Percentiles rank a stretch among this genome's conserved stretches.
These are phyloP conservation scores for Colletotrichum cordylinicola DNA, from an alignment of 2,329 filamentous ascomycete species.

Conservation along the genomic window DNA sequence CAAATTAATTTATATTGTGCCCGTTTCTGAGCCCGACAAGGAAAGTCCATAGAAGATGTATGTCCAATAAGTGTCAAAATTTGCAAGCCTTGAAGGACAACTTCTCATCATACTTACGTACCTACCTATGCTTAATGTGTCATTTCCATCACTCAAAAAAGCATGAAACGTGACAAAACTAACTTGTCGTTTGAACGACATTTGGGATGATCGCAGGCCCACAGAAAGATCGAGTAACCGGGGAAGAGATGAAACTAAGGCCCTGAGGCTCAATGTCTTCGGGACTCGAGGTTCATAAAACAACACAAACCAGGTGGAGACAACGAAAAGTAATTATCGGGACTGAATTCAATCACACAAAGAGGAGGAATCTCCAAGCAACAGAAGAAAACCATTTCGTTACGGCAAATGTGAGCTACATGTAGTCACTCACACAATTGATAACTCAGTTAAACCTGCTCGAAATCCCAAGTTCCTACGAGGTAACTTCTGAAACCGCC, in stretches of 20 bases:
- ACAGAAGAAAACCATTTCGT: neutral
- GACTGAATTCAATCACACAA: too few relatives aligned
- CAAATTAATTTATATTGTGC: neutral
- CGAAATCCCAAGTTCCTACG: neutral
- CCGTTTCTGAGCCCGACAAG: accelerated
- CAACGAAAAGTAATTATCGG: too few relatives aligned
- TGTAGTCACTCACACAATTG: accelerated
- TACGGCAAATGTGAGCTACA: accelerated
- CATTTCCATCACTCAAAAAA: accelerated
- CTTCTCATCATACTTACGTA: too few relatives aligned
- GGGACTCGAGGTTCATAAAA: accelerated
- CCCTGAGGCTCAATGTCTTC: neutral
- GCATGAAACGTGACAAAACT: too few relatives aligned
- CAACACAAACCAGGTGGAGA: too few relatives aligned
- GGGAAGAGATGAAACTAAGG: neutral
- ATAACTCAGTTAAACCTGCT: neutral
- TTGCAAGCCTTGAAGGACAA: neutral
- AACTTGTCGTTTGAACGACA: accelerated
- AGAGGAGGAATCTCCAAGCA: too few relatives aligned
- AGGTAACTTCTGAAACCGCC: neutral
- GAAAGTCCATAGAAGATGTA: accelerated
- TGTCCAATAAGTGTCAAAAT: neutral
- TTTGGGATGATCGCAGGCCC: accelerated
- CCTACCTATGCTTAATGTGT: accelerated
- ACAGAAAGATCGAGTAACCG: neutral